Conservation (phyloP, 2,329 filamentous ascomycete genomes). For the Cryphonectria naterciae region DNA sequence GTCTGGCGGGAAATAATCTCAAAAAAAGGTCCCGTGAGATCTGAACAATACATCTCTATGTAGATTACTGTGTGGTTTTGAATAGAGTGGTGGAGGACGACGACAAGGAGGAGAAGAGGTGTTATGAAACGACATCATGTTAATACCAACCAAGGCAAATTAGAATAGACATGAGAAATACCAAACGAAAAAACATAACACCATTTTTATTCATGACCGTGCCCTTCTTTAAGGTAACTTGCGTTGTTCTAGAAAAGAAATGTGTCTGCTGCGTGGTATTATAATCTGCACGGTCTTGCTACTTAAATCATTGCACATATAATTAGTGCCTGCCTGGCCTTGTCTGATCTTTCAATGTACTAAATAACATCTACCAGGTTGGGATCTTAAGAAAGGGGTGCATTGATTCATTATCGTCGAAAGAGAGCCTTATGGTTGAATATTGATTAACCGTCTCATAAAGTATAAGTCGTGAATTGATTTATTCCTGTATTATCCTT, state of each 20-base stretch:
- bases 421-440: no score
- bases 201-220: neutral
- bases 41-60: neutral
- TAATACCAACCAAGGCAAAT: neutral
- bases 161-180: neutral
- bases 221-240: no score
- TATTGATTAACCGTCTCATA: neutral
- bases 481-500: neutral
- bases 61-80: neutral
- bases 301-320: no score
- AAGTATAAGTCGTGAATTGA: neutral
- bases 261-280: no score
- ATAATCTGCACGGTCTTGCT: no score
- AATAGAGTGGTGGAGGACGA: neutral
- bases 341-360: no score
- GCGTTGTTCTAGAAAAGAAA: no score
- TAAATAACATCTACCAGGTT: no score
- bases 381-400: no score
- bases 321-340: no score
- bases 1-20: slow-evolving; percentile 25
- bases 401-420: no score
- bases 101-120: neutral
- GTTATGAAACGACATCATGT: neutral
- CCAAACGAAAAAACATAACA: neutral
- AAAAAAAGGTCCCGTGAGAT: neutral